These are phyloP conservation scores for Daldinia caldariorum DNA, from an alignment of 495 filamentous ascomycete genomes.

Conservation along the genomic window DNA sequence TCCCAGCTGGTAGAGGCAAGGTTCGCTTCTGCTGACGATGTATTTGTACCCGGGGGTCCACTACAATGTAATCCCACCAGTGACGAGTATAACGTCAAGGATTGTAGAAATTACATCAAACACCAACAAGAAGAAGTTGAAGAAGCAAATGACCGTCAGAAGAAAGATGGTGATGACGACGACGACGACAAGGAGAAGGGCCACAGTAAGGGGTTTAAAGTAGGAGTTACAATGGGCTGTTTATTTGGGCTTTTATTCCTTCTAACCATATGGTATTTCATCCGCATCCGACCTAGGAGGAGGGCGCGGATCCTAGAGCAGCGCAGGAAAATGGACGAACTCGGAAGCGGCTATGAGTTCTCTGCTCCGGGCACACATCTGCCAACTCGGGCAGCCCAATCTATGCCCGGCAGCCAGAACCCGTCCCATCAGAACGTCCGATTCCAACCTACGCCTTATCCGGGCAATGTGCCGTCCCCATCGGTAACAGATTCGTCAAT, in stretches of 20 bases:
- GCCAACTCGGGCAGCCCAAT: neutral
- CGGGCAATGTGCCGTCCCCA: conserved; percentile 24
- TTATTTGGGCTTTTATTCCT: conserved; percentile 20
- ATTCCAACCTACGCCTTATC: conserved; percentile 28
- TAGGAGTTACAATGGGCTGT: conserved; percentile 27
- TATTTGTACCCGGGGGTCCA: neutral
- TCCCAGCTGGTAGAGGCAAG: conserved; percentile 13
- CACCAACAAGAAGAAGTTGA: neutral
- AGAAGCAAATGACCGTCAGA: neutral
- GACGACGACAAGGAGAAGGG: conserved; percentile 7
- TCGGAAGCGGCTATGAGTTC: conserved; percentile 30
- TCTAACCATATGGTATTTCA: conserved; percentile 31
- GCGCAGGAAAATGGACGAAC: conserved; percentile 23
- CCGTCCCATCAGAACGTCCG: conserved; percentile 22
- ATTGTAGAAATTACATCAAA: neutral
- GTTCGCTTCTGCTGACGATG: neutral
- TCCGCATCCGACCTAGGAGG: conserved; percentile 34
- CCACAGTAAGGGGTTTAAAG: conserved; percentile 9
- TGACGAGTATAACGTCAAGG: neutral
- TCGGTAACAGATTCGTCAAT: conserved; percentile 32
- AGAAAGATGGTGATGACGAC: neutral
- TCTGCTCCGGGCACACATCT: conserved; percentile 10
- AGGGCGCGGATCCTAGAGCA: conserved; percentile 17
- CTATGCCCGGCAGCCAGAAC: conserved; percentile 1
- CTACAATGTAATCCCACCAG: conserved; percentile 15